Percentiles rank a stretch among this genome's conserved stretches.
phyloP scores from a whole-genome alignment of 768 basidiomycete genomes.

The Mycena rosella region DNA sequence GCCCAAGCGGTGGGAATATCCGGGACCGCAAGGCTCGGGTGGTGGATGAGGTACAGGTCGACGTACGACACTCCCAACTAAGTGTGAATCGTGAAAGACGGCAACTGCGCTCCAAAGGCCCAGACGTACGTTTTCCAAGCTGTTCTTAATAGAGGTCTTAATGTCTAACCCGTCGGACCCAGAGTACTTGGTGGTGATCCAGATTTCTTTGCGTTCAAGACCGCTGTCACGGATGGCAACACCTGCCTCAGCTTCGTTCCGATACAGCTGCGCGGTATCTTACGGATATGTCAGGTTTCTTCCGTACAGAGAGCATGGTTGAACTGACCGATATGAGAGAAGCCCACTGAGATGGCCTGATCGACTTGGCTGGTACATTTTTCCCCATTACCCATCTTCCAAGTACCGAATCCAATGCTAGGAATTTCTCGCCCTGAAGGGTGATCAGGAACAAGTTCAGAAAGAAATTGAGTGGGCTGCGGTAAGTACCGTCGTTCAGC shows the following conservation, averaged over 20 bases:
- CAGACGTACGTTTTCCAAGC: slow-evolving; percentile 63
- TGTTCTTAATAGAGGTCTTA: slow-evolving; percentile 66
- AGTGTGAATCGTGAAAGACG: no score
- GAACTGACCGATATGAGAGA: slow-evolving; percentile 69
- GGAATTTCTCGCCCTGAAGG: slow-evolving; percentile 61
- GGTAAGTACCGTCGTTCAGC: slow-evolving; percentile 67
- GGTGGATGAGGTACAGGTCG: slow-evolving; percentile 81
- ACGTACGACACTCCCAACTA: slow-evolving; percentile 70
- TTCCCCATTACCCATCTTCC: slow-evolving; percentile 71
- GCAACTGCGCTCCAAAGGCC: neutral
- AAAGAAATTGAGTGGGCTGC: neutral
- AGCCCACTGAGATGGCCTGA: slow-evolving; percentile 72
- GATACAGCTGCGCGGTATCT: slow-evolving; percentile 72
- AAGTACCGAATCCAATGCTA: slow-evolving; percentile 74
- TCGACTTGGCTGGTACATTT: slow-evolving; percentile 67
- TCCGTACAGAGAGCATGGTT: neutral
- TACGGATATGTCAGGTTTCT: neutral
- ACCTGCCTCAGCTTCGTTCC: slow-evolving; percentile 71
- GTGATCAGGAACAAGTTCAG: no score
- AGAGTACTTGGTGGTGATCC: slow-evolving; percentile 74
- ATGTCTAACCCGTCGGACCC: slow-evolving; percentile 65
- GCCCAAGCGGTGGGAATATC: slow-evolving; percentile 62
- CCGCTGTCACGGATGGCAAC: slow-evolving; percentile 63
- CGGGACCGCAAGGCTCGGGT: slow-evolving; percentile 48
- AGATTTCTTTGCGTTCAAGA: slow-evolving; percentile 58